Evolutionary conservation across 805 yeast species (phyloP).

Genomic region (Wickerhamiella bombiphila): DNA sequence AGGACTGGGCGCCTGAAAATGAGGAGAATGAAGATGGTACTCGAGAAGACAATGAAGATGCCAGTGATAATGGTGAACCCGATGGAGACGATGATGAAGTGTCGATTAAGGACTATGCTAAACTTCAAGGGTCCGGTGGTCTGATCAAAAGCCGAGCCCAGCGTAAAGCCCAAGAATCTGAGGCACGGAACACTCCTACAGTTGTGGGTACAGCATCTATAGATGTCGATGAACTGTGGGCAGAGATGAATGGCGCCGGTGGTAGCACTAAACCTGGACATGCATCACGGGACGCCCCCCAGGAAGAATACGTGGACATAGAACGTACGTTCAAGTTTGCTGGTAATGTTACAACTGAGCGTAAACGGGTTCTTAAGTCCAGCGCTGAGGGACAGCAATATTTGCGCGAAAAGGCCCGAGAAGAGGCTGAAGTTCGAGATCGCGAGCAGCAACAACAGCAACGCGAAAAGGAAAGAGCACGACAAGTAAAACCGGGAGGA

Average conservation of each 20-base stretch:
- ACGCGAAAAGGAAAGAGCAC: conserved; percentile 4
- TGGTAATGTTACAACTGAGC: conserved; percentile 65
- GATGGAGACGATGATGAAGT: conserved; percentile 28
- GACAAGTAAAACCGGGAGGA: conserved; percentile 6
- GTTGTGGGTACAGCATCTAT: conserved; percentile 23
- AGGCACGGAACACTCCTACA: conserved; percentile 11
- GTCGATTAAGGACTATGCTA: conserved; percentile 31
- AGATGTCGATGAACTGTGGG: conserved; percentile 42
- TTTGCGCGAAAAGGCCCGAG: conserved; percentile 26
- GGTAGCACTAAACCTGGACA: background rate
- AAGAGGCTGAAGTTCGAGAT: conserved; percentile 8
- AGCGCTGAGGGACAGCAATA: conserved; percentile 85
- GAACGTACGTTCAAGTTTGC: conserved; percentile 77
- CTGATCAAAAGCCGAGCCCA: conserved; percentile 59
- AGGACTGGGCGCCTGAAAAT: conserved; percentile 36
- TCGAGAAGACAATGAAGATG: conserved; percentile 23
- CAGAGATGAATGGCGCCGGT: conserved; percentile 29
- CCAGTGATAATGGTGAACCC: conserved; percentile 19
- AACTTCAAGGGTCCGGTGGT: conserved; percentile 48
- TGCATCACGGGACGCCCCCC: background rate
- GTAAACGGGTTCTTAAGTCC: conserved; percentile 56
- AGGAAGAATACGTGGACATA: conserved; percentile 48
- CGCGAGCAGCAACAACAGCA: conserved; percentile 1
- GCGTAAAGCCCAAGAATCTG: conserved; percentile 25
- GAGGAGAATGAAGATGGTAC: conserved; percentile 16